Base-by-base conservation (phyloP, 108 stramenopile genomes). In the Aurantiochytrium sp. region DNA sequence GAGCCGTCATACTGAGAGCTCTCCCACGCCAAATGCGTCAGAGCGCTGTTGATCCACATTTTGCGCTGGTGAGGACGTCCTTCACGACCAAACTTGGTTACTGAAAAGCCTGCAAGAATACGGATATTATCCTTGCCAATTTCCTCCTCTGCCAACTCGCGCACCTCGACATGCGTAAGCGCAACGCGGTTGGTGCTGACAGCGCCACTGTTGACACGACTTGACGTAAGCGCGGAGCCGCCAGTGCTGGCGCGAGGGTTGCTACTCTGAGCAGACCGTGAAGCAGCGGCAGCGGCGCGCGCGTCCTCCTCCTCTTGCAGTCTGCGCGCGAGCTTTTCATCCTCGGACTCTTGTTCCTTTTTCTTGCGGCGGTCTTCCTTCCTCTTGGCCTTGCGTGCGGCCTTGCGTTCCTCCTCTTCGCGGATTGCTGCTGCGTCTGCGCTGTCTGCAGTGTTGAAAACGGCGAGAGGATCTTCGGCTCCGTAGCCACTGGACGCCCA, bases 51-150 rank as follows among this genome's bases (percentile, higher is more conserved):
- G 28, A 83, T 83, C 76, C 76, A 83, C 76, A 83, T 83, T 53
- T 83, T 83, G 6, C 76, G 76, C 51, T 83, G 76, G 23, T 83
- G 76, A 3, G 76, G 76, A 83, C 76, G 76, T 16, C 76, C 76
- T 83, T 83, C 76, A 55, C 76, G 76, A 23, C 76, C 76, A 83
- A 83, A 83, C 51, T 83, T 83, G 76, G 76, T 83, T 3, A 83
- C 76, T 8, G 49, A 53, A 28, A 83, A 83, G 43, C 76, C 76
- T 6, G 76, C 76, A 6, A 83, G 51, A 23, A 83, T 83, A 14
- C 76, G 12, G 51, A 83, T 83, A 45, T 83, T 83, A 28, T 83
- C 76, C 51, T 83, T 83, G 45, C 76, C 76, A 53, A 83, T 83
- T 28, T 83, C 76, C 12, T 47, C 76, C 28, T 83, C 76, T 12